Conservation (phyloP, 1,284 basidiomycete species). For the Ceratobasidium sp. region DNA sequence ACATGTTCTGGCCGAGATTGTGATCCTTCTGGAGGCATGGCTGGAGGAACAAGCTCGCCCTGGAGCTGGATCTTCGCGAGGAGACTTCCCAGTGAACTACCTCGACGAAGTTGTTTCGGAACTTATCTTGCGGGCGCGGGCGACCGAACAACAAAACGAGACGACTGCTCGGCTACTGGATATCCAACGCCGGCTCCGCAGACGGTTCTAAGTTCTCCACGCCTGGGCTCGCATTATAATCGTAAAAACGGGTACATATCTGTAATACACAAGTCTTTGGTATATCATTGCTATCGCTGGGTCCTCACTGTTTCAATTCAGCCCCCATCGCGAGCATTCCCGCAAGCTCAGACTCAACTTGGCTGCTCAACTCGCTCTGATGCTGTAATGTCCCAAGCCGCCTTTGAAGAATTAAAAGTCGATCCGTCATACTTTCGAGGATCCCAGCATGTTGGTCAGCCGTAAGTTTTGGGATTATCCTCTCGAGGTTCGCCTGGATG, state of each 20-base stretch:
- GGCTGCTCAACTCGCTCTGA: not conserved
- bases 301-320: constrained; percentile 17
- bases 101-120: constrained; percentile 40
- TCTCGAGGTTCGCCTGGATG: constrained; percentile 6
- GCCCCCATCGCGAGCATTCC: constrained; percentile 7
- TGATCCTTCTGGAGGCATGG: constrained; percentile 77
- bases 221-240: not conserved
- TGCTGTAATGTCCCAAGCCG: not conserved
- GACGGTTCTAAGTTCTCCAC: constrained; percentile 16
- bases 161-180: constrained; percentile 38
- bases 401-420: constrained; percentile 1
- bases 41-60: constrained; percentile 73
- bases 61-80: constrained; percentile 57
- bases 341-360: constrained; percentile 21
- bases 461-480: not conserved
- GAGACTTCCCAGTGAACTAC: constrained; percentile 42
- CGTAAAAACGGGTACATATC: not conserved
- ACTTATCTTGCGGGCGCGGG: constrained; percentile 37
- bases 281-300: constrained; percentile 25
- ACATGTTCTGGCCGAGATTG: constrained; percentile 78
- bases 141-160: constrained; percentile 32
- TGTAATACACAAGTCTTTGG: constrained; percentile 28
- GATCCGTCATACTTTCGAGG: constrained; percentile 12
- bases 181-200: constrained; percentile 39
- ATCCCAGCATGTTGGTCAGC: constrained; percentile 1